These are phyloP conservation scores for Russula lepida DNA, from an alignment of 768 basidiomycete species.

Conservation along the genomic window DNA sequence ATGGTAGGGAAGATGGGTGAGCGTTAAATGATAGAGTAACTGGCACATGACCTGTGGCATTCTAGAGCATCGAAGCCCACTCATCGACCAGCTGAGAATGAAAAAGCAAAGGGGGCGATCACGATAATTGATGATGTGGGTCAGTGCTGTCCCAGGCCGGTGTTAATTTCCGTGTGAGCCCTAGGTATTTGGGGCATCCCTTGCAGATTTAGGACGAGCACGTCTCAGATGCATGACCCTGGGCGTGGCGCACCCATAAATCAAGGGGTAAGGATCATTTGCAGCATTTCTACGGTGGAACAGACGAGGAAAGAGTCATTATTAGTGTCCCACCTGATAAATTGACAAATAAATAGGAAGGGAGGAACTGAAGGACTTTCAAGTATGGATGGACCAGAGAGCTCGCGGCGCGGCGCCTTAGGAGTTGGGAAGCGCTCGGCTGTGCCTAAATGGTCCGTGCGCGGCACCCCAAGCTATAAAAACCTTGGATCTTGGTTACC, in stretches of 20 bases:
- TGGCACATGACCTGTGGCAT: neutral
- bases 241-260: neutral
- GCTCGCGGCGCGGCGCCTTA: neutral
- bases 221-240: neutral
- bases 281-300: neutral
- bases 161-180: neutral
- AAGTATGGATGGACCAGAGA: too few relatives aligned
- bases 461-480: conserved; percentile 6
- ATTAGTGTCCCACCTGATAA: too few relatives aligned
- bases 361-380: too few relatives aligned
- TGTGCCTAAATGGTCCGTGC: conserved; percentile 17
- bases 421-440: neutral
- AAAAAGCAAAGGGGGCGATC: too few relatives aligned
- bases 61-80: too few relatives aligned
- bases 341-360: too few relatives aligned
- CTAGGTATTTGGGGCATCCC: neutral
- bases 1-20: neutral
- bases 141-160: neutral
- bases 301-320: too few relatives aligned
- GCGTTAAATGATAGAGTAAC: neutral
- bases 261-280: neutral
- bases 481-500: neutral
- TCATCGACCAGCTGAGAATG: neutral
- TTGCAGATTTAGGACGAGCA: neutral
- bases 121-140: neutral